Conservation (phyloP, 2,329 filamentous ascomycete genomes). For the Hypomyces perniciosus region DNA sequence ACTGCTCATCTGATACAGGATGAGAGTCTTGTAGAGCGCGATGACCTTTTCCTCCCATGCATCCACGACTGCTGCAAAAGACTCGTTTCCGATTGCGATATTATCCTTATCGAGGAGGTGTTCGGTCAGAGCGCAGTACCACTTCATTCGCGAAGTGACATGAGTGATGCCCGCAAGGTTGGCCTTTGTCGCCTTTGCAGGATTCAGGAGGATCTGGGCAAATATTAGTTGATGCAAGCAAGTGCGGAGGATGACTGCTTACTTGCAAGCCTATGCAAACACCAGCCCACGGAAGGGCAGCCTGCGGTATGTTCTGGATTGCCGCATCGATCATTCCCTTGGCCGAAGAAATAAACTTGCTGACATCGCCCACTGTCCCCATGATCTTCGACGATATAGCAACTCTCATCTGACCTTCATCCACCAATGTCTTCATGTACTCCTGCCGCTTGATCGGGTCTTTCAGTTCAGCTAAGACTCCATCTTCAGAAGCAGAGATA, state of each 20-base stretch:
- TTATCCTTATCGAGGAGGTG: conserved; percentile 22
- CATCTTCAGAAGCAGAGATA: neutral
- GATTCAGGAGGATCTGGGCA: conserved; percentile 27
- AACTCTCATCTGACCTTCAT: neutral
- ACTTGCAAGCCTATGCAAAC: no score
- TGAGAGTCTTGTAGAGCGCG: conserved; percentile 34
- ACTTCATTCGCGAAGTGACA: conserved; percentile 30
- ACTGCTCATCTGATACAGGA: conserved; percentile 37
- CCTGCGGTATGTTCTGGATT: no score
- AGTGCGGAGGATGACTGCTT: no score
- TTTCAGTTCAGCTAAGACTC: neutral
- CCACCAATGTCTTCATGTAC: neutral
- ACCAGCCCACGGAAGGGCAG: no score
- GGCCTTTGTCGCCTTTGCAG: conserved; percentile 18
- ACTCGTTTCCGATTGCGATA: neutral
- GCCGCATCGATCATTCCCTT: no score
- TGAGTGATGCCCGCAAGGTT: conserved; percentile 27
- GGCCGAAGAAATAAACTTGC: neutral
- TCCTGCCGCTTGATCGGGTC: neutral
- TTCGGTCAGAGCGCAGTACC: conserved; percentile 28
- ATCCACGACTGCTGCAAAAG: conserved; percentile 11
- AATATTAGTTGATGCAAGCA: neutral
- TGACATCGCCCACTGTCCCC: neutral
- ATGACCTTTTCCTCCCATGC: conserved; percentile 26
- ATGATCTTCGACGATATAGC: neutral